These are phyloP conservation scores for Clarireedia monteithiana DNA, from an alignment of 2,329 filamentous ascomycete genomes.

Conservation along the genomic window DNA sequence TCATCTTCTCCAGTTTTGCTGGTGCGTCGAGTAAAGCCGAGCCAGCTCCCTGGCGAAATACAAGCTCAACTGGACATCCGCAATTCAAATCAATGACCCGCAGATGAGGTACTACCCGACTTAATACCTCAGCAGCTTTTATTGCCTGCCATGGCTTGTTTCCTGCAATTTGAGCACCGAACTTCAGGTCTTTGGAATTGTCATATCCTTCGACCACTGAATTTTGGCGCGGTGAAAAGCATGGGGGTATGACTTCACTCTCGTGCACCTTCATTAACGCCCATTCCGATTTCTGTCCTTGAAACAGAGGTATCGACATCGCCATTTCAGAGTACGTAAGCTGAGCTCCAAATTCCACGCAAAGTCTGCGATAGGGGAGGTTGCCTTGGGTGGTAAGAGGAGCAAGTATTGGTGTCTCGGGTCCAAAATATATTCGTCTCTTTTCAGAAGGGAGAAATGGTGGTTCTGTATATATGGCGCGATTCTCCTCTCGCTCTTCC, in stretches of 20 bases:
- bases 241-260: conserved; percentile 68
- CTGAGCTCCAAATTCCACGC: conserved; percentile 80
- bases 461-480: conserved; percentile 76
- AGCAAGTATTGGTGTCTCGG: conserved; percentile 87
- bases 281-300: conserved; percentile 90
- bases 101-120: conserved; percentile 69
- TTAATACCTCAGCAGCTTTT: conserved; percentile 79
- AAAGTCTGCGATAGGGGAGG: conserved; percentile 85
- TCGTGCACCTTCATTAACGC: conserved; percentile 88
- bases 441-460: conserved; percentile 91
- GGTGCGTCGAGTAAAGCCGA: conserved; percentile 86
- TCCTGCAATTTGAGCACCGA: conserved; percentile 86
- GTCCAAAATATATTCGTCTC: conserved; percentile 84
- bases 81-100: conserved; percentile 94
- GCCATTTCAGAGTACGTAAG: conserved; percentile 99
- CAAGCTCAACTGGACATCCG: conserved; percentile 91
- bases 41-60: conserved; percentile 81
- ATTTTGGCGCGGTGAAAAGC: conserved; percentile 41
- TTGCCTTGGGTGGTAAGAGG: conserved; percentile 96
- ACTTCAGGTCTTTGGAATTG: conserved; percentile 74
- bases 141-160: conserved; percentile 87
- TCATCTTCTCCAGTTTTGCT: conserved; percentile 85
- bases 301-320: conserved; percentile 79
- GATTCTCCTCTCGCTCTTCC: conserved; percentile 55
- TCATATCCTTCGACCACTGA: conserved; percentile 69